Conservation (phyloP, 75 land plant genomes). For the Cupressus sempervirens region DNA sequence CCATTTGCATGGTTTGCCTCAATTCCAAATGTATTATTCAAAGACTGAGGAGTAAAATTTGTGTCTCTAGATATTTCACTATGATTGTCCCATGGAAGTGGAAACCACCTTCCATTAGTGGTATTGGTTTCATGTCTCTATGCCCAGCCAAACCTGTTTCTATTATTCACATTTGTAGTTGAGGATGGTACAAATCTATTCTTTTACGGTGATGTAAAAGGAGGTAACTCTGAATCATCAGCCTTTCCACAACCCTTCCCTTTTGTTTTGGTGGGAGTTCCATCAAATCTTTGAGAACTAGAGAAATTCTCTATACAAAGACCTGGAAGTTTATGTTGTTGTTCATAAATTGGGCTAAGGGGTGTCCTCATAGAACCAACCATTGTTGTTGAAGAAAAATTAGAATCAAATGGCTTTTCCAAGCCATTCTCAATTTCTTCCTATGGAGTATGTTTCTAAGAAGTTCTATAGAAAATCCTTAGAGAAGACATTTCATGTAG, state of each 20-base stretch:
- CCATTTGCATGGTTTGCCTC: conserved; percentile 22
- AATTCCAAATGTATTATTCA: not conserved
- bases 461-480: conserved; percentile 37
- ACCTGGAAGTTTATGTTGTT: too few relatives aligned
- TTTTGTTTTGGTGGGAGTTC: conserved; percentile 41
- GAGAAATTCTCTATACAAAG: too few relatives aligned
- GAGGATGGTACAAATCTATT: conserved; percentile 12
- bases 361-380: too few relatives aligned
- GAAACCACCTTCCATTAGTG: conserved; percentile 2
- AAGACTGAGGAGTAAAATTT: conserved; percentile 5
- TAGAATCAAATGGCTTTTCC: too few relatives aligned
- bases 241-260: conserved; percentile 12
- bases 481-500: conserved; percentile 36
- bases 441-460: conserved; percentile 18
- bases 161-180: too few relatives aligned
- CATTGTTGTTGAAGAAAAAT: too few relatives aligned
- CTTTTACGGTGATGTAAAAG: conserved; percentile 46
- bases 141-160: too few relatives aligned
- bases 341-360: too few relatives aligned
- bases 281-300: conserved; percentile 24
- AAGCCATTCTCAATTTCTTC: too few relatives aligned
- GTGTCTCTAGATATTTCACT: not conserved
- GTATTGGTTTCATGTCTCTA: too few relatives aligned
- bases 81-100: not conserved
- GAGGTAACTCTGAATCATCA: conserved; percentile 9